A percentile compares a stretch with the other conserved stretches of the same genome.
Conservation (phyloP, 2,329 filamentous ascomycete genomes). For the Pseudocercospora fuligena region DNA sequence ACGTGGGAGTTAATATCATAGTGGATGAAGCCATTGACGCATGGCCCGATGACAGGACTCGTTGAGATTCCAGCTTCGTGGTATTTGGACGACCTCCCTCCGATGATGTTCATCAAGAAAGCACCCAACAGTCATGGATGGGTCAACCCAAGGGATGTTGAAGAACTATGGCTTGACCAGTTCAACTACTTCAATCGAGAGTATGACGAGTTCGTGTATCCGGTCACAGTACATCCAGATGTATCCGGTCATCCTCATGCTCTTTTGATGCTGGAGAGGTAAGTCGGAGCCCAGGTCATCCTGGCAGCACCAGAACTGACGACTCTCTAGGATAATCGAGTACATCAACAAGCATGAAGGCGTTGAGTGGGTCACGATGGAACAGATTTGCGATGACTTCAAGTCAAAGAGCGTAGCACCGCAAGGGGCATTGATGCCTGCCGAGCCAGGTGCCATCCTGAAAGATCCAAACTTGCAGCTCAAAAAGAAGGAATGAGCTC, state of each 20-base stretch:
- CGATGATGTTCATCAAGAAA: constrained; percentile 75
- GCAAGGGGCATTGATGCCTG: constrained; percentile 65
- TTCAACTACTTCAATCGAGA: constrained; percentile 78
- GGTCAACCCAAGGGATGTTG: constrained; percentile 61
- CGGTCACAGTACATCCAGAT: constrained; percentile 77
- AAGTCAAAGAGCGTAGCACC: constrained; percentile 67
- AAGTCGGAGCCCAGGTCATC: constrained; percentile 20
- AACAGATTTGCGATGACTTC: constrained; percentile 73
- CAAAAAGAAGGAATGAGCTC: constrained; percentile 34
- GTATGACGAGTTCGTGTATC: constrained; percentile 77
- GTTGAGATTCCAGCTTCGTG: constrained; percentile 70
- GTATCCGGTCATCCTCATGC: constrained; percentile 74
- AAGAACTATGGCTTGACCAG: constrained; percentile 69
- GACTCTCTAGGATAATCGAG: constrained; percentile 60
- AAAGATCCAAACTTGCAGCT: constrained; percentile 45
- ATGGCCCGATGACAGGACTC: constrained; percentile 63
- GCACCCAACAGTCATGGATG: constrained; percentile 68
- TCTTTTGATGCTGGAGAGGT: constrained; percentile 74
- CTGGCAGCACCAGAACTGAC: constrained; percentile 7
- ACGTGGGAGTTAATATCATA: neutral
- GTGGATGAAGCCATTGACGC: constrained; percentile 1
- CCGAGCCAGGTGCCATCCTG: constrained; percentile 58
- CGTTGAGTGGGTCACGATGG: constrained; percentile 72
- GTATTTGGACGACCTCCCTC: constrained; percentile 64
- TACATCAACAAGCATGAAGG: constrained; percentile 68